Evolutionary conservation across 768 basidiomycete genomes (phyloP).

Genomic region (Tylopilus cervinicoccineus): DNA sequence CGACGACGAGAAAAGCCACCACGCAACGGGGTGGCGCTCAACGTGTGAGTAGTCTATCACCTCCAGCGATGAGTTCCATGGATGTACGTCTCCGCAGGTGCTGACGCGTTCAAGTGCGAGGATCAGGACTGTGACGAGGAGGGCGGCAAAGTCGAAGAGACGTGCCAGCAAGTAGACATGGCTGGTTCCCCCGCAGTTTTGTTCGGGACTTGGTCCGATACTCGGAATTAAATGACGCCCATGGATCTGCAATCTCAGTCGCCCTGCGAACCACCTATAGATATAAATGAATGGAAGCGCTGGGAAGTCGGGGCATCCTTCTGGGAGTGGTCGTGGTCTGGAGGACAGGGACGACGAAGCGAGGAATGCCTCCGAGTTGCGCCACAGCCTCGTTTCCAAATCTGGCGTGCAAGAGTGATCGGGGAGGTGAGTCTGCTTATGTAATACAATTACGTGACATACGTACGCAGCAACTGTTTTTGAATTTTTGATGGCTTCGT

Average conservation of each 20-base stretch:
- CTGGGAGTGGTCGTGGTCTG: background rate
- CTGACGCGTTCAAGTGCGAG: background rate
- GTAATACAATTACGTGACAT: constrained; percentile 27
- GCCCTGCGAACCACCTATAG: background rate
- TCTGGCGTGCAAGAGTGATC: constrained; percentile 8
- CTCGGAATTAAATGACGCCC: background rate
- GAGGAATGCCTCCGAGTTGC: background rate
- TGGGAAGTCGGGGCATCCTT: background rate
- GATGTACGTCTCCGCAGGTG: background rate
- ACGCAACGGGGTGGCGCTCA: constrained; percentile 3
- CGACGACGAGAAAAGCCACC: constrained; percentile 3
- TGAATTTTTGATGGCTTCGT: constrained; percentile 31
- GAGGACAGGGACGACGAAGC: background rate
- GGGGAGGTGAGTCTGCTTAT: constrained; percentile 21
- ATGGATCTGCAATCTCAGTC: background rate
- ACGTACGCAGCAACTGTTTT: constrained; percentile 31
- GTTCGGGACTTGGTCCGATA: constrained; percentile 3
- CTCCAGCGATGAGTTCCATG: background rate
- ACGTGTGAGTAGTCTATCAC: constrained; percentile 5
- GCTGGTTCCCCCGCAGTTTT: background rate
- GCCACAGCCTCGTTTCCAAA: background rate
- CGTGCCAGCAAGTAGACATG: background rate
- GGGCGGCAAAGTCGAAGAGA: background rate
- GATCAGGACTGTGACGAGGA: background rate
- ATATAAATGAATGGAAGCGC: background rate